phyloP scores from a whole-genome alignment of 371 early-diverging fungal genomes.

The Synchytrium microbalum region DNA sequence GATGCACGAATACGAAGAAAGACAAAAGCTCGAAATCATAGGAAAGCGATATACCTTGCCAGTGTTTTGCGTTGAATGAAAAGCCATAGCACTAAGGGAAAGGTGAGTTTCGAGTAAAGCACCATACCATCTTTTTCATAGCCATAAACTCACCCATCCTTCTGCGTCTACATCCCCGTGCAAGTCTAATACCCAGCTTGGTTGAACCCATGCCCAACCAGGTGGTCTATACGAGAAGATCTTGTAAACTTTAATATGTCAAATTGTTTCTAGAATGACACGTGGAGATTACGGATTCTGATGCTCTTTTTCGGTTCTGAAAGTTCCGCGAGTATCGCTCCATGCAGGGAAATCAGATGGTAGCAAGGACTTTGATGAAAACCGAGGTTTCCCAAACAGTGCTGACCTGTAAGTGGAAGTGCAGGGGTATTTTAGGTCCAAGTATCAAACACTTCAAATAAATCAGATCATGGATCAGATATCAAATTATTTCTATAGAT shows the following conservation, averaged over 20 bases:
- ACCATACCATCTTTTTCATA: no score
- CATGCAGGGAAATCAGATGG: background rate
- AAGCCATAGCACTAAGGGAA: background rate
- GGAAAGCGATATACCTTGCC: background rate
- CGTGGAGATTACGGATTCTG: background rate
- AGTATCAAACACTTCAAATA: no score
- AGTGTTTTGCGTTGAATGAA: background rate
- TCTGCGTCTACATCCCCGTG: slow-evolving; percentile 3
- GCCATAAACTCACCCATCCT: no score
- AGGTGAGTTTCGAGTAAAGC: no score
- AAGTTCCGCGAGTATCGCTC: background rate
- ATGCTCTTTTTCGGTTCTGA: background rate
- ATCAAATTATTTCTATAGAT: no score
- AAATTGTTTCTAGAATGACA: background rate
- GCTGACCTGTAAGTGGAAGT: background rate
- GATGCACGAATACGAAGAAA: background rate
- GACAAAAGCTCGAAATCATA: no score
- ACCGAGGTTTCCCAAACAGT: background rate
- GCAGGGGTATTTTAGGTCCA: background rate
- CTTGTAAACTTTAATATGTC: no score
- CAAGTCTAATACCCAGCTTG: background rate
- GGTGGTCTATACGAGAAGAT: background rate
- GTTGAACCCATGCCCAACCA: background rate
- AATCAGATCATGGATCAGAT: slow-evolving; percentile 1
- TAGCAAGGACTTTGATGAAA: background rate